These are phyloP conservation scores for Trichomonas gallinae DNA, from an alignment of 208 protist species.

Conservation along the genomic window DNA sequence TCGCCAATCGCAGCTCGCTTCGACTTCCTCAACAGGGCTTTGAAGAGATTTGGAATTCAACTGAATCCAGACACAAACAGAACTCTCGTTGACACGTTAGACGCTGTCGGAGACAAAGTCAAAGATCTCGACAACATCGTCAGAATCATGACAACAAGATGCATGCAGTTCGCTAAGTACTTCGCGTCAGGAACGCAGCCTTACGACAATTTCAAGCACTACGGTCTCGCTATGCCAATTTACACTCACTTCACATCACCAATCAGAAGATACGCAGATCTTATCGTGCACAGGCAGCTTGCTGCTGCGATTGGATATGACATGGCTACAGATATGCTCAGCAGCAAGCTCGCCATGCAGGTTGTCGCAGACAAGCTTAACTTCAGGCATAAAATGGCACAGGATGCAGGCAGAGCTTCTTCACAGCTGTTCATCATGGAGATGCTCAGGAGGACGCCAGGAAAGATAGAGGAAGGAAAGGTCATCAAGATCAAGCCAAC, in stretches of 20 bases:
- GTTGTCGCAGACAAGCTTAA: constrained; percentile 2
- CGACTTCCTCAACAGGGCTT: constrained; percentile 26
- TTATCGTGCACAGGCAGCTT: constrained; percentile 71
- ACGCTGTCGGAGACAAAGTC: constrained; percentile 32
- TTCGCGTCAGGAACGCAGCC: background rate
- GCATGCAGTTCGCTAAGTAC: constrained; percentile 51
- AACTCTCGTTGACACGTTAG: constrained; percentile 46
- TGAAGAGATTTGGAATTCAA: constrained; percentile 5
- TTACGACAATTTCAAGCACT: constrained; percentile 58
- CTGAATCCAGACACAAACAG: constrained; percentile 37
- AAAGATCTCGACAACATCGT: constrained; percentile 54
- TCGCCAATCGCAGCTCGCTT: constrained; percentile 35
- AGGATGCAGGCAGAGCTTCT: background rate
- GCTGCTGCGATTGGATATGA: constrained; percentile 25
- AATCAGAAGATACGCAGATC: constrained; percentile 67
- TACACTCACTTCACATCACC: constrained; percentile 87
- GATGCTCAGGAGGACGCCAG: background rate
- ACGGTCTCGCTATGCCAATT: constrained; percentile 56
- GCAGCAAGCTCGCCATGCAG: background rate
- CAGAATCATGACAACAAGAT: constrained; percentile 57
- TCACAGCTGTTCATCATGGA: background rate
- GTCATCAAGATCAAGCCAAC: constrained; percentile 1
- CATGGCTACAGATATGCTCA: background rate
- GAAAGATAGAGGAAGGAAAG: background rate
- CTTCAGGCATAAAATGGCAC: constrained; percentile 11